Percentiles rank a stretch among this genome's conserved stretches.
phyloP scores from a whole-genome alignment of 164 flowering plant genomes.

The Vitis amurensis region DNA sequence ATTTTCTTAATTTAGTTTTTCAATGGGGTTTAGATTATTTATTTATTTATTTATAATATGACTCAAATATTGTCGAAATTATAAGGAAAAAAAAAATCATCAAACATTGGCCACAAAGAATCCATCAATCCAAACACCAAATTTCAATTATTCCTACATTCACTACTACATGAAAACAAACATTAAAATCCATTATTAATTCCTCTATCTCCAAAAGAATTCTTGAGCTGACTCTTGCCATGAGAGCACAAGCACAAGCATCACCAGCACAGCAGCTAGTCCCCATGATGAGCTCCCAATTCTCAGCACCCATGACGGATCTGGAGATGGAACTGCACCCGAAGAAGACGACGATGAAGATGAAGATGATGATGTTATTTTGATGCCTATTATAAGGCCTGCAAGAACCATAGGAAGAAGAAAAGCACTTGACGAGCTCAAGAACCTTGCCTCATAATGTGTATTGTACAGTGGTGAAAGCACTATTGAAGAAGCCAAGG shows the following conservation, averaged over 20 bases:
- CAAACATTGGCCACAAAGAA: too few relatives aligned
- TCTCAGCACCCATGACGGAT: constrained; percentile 44
- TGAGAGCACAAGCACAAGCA: constrained; percentile 58
- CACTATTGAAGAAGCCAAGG: constrained; percentile 50
- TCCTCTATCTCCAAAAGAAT: constrained; percentile 54
- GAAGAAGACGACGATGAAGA: constrained; percentile 19
- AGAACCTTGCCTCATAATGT: constrained; percentile 21
- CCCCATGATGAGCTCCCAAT: constrained; percentile 70
- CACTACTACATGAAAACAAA: neutral
- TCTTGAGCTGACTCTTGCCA: constrained; percentile 63
- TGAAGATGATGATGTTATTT: constrained; percentile 34
- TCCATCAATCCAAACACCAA: too few relatives aligned
- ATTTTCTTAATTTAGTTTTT: too few relatives aligned
- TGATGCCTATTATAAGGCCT: constrained; percentile 63
- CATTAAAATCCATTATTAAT: neutral
- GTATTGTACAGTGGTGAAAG: constrained; percentile 59
- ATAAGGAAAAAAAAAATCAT: too few relatives aligned
- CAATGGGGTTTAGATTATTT: too few relatives aligned
- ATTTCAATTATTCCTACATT: too few relatives aligned
- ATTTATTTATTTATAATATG: too few relatives aligned
- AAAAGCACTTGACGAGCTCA: constrained; percentile 33
- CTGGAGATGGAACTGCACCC: constrained; percentile 22
- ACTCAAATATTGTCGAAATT: too few relatives aligned
- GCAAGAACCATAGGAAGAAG: constrained; percentile 60
- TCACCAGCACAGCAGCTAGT: constrained; percentile 50